These are phyloP conservation scores for Cyclocybe aegerita DNA, from an alignment of 768 basidiomycete species.

Conservation along the genomic window DNA sequence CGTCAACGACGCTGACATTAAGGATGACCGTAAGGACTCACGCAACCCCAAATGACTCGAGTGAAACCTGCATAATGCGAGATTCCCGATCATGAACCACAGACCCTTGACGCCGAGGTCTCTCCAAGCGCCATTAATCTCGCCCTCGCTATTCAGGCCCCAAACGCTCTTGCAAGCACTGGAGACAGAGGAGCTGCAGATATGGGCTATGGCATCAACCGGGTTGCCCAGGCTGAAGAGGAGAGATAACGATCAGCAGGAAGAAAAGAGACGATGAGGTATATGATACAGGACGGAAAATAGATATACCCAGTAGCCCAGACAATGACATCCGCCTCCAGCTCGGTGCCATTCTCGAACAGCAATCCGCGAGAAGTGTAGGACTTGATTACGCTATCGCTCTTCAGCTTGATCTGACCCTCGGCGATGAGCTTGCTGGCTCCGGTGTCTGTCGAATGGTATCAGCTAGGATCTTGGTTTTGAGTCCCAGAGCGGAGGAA, in stretches of 20 bases:
- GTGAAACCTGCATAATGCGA: constrained; percentile 61
- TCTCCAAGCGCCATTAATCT: constrained; percentile 47
- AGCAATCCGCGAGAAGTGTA: constrained; percentile 41
- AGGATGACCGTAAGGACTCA: constrained; percentile 32
- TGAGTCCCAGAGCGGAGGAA: no score
- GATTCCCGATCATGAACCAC: constrained; percentile 62
- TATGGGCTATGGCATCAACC: constrained; percentile 29
- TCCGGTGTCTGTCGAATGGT: constrained; percentile 42
- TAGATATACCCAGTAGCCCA: constrained; percentile 52
- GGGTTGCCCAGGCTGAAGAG: constrained; percentile 45
- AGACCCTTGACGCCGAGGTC: constrained; percentile 45
- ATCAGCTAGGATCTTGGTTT: neutral
- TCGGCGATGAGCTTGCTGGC: constrained; percentile 57
- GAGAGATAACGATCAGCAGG: no score
- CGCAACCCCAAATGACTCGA: constrained; percentile 66
- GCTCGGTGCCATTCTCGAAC: constrained; percentile 44
- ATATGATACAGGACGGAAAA: neutral
- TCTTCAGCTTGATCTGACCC: constrained; percentile 70
- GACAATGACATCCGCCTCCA: constrained; percentile 53
- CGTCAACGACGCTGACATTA: neutral
- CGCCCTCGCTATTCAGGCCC: constrained; percentile 65
- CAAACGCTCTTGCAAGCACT: constrained; percentile 43
- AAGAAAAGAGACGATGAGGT: neutral
- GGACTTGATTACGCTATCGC: constrained; percentile 43
- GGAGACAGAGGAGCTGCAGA: constrained; percentile 34